Evolutionary conservation across 805 yeast species (phyloP).

Genomic region (Starmerella bombi): DNA sequence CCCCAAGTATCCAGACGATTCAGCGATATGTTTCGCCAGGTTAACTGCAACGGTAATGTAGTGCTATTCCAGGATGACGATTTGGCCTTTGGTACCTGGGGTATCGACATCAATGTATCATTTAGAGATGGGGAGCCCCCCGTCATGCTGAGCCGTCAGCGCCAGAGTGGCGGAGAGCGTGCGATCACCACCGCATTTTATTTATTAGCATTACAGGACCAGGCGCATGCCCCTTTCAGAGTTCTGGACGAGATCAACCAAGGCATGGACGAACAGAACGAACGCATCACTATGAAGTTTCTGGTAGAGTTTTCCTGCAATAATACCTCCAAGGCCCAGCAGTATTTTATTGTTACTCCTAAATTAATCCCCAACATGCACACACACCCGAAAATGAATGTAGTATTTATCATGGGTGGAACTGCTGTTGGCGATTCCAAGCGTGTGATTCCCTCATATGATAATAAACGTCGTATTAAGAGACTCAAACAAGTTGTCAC

Average conservation of each 20-base stretch:
- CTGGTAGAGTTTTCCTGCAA: conserved; percentile 75
- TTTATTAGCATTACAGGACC: conserved; percentile 78
- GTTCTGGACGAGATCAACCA: conserved; percentile 97
- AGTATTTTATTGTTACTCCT: conserved; percentile 87
- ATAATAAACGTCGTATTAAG: background rate
- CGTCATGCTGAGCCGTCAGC: conserved; percentile 62
- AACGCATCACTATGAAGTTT: conserved; percentile 68
- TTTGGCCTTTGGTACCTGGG: conserved; percentile 41
- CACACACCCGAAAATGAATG: conserved; percentile 66
- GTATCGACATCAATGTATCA: conserved; percentile 66
- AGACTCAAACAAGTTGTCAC: background rate
- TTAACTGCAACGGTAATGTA: conserved; percentile 83
- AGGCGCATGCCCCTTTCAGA: conserved; percentile 79
- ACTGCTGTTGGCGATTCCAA: conserved; percentile 1
- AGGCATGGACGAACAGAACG: conserved; percentile 95
- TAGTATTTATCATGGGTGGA: conserved; percentile 69
- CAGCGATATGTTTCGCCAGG: conserved; percentile 48
- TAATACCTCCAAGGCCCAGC: conserved; percentile 39
- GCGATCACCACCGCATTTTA: conserved; percentile 89
- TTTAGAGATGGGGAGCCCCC: conserved; percentile 68
- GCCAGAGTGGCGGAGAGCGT: conserved; percentile 96
- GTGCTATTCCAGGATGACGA: conserved; percentile 36
- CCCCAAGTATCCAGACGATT: conserved; percentile 55
- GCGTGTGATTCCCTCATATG: background rate
- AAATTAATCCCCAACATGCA: conserved; percentile 66